Conservation (phyloP, 2,329 filamentous ascomycete species). For the Colletotrichum sp. region DNA sequence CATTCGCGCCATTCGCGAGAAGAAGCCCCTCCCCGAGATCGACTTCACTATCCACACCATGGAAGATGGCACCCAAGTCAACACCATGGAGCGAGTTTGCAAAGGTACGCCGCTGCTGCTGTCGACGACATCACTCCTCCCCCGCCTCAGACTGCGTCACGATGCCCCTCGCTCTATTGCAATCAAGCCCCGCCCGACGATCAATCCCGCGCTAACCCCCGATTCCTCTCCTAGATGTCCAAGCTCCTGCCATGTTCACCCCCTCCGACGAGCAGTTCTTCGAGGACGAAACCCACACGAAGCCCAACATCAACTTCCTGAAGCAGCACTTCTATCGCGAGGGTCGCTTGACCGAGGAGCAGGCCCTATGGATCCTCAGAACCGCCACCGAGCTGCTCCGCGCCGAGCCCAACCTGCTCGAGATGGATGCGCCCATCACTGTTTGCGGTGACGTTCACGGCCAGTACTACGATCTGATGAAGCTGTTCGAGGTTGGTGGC, state of each 20-base stretch:
- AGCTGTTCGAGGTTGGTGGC: slow-evolving; percentile 97
- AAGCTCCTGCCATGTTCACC: slow-evolving; percentile 92
- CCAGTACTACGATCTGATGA: slow-evolving; percentile 99
- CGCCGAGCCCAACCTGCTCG: slow-evolving; percentile 91
- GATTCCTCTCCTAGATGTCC: slow-evolving; percentile 73
- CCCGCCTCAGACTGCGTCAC: slow-evolving; percentile 21
- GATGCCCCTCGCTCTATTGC: slow-evolving; percentile 13
- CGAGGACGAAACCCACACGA: slow-evolving; percentile 81
- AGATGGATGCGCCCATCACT: slow-evolving; percentile 99
- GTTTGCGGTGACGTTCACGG: slow-evolving; percentile 98
- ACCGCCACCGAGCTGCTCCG: slow-evolving; percentile 87
- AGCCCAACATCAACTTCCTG: slow-evolving; percentile 91
- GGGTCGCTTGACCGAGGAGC: slow-evolving; percentile 94
- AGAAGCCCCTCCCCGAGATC: slow-evolving; percentile 96
- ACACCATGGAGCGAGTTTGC: slow-evolving; percentile 93
- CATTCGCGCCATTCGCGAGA: slow-evolving; percentile 89
- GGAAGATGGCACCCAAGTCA: slow-evolving; percentile 96
- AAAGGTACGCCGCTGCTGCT: slow-evolving; percentile 74
- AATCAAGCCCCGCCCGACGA: slow-evolving; percentile 10
- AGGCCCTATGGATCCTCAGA: slow-evolving; percentile 93
- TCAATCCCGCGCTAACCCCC: slow-evolving; percentile 25
- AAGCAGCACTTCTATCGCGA: slow-evolving; percentile 99
- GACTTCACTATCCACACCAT: slow-evolving; percentile 98
- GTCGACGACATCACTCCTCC: slow-evolving; percentile 4
- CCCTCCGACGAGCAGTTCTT: slow-evolving; percentile 96